Conservation (phyloP, 106 monocot genomes). For the Xerophyta viscosa region DNA sequence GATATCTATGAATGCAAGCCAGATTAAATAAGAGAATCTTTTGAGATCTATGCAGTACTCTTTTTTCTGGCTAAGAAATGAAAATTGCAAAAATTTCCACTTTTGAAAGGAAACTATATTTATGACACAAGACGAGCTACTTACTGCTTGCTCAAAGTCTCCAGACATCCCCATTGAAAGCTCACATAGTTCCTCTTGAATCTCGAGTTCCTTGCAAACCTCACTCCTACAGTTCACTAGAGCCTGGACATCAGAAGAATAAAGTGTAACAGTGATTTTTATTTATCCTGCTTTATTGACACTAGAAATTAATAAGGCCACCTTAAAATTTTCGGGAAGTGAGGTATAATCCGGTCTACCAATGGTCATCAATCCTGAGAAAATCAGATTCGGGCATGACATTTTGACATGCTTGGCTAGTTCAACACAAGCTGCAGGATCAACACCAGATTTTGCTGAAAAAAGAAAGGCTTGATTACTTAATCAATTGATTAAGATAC, state of each 20-base stretch:
- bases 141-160: slow-evolving; percentile 72
- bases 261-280: not conserved
- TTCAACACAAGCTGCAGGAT: slow-evolving; percentile 62
- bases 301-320: slow-evolving; percentile 4
- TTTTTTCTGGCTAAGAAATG: no score
- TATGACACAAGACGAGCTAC: not conserved
- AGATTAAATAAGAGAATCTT: not conserved
- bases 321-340: slow-evolving; percentile 85
- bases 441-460: slow-evolving; percentile 84
- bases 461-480: slow-evolving; percentile 4
- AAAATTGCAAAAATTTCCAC: not conserved
- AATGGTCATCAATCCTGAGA: slow-evolving; percentile 93
- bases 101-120: not conserved
- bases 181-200: slow-evolving; percentile 11
- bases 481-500: no score
- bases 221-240: not conserved
- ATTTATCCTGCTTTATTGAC: not conserved
- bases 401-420: slow-evolving; percentile 73
- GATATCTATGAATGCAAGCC: no score
- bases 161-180: slow-evolving; percentile 81
- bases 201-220: not conserved
- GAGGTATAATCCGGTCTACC: slow-evolving; percentile 75
- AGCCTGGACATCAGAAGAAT: not conserved
- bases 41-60: not conserved
- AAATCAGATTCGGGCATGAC: slow-evolving; percentile 62